phyloP scores from a whole-genome alignment of 768 basidiomycete species.

The Collybiopsis luxurians region DNA sequence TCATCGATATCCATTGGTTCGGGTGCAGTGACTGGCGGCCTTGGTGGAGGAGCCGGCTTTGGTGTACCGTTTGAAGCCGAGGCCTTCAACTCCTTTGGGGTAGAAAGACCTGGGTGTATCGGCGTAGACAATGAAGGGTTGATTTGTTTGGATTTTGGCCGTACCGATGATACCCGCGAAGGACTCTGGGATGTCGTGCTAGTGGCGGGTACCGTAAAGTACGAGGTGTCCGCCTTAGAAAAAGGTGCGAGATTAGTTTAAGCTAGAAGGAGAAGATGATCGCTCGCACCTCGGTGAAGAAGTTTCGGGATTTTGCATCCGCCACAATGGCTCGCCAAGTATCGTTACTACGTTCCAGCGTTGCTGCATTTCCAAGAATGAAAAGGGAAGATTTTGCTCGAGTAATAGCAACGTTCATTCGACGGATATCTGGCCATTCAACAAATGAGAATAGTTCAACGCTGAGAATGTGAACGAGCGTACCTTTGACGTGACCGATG shows the following conservation, averaged over 20 bases:
- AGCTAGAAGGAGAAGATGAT: background rate
- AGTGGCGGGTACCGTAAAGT: constrained; percentile 32
- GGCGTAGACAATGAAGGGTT: constrained; percentile 14
- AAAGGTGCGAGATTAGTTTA: background rate
- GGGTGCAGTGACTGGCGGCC: background rate
- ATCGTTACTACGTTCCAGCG: constrained; percentile 80
- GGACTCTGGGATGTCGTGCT: constrained; percentile 11
- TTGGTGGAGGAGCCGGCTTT: constrained; percentile 9
- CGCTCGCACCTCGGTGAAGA: constrained; percentile 59
- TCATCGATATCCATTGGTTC: constrained; percentile 16
- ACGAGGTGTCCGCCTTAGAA: constrained; percentile 25
- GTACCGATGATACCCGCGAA: constrained; percentile 6
- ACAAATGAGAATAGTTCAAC: constrained; percentile 4
- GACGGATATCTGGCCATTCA: constrained; percentile 56
- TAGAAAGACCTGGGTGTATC: constrained; percentile 32
- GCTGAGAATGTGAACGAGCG: background rate
- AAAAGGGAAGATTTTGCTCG: constrained; percentile 93
- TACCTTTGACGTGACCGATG: constrained; percentile 89
- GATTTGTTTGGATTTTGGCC: constrained; percentile 18
- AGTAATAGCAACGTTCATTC: constrained; percentile 99
- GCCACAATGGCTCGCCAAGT: constrained; percentile 77
- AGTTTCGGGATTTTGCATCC: constrained; percentile 67
- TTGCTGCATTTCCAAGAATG: constrained; percentile 87
- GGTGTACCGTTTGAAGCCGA: constrained; percentile 9
- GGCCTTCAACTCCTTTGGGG: constrained; percentile 32